Evolutionary conservation across 2,329 filamentous ascomycete species (phyloP).

Genomic region (Fusarium falciforme): DNA sequence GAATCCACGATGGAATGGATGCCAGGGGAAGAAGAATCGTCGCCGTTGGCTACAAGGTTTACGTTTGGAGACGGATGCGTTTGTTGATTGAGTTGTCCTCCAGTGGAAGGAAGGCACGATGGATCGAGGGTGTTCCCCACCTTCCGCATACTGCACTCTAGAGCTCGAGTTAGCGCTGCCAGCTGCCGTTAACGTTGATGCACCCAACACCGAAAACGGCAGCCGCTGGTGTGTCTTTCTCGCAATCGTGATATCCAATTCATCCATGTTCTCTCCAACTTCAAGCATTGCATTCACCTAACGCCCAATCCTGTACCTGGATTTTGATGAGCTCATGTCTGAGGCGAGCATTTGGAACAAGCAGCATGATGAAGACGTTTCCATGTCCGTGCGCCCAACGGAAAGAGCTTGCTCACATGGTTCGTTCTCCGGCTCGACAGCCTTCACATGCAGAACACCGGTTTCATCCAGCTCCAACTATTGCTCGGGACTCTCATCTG

Average conservation of each 20-base stretch:
- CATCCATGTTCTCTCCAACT: background rate
- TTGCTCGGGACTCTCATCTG: background rate
- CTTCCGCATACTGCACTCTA: background rate
- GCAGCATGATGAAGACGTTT: constrained; percentile 7
- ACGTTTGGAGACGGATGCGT: background rate
- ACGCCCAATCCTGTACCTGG: background rate
- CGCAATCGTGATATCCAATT: background rate
- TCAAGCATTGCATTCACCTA: background rate
- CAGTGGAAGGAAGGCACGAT: background rate
- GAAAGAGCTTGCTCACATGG: background rate
- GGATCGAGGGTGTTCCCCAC: background rate
- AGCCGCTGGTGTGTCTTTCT: background rate
- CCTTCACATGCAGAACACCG: background rate
- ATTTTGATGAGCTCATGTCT: constrained; percentile 4
- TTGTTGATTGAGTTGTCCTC: background rate
- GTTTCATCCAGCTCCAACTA: background rate
- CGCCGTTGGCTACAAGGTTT: background rate
- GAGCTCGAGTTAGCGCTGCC: background rate
- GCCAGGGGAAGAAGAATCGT: background rate
- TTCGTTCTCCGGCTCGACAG: background rate
- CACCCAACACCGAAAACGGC: background rate
- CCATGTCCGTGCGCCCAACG: background rate
- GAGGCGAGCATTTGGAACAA: constrained; percentile 1
- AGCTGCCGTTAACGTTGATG: background rate
- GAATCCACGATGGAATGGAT: background rate